Base-by-base conservation (phyloP, 805 yeast genomes). In the Lachancea cidri region DNA sequence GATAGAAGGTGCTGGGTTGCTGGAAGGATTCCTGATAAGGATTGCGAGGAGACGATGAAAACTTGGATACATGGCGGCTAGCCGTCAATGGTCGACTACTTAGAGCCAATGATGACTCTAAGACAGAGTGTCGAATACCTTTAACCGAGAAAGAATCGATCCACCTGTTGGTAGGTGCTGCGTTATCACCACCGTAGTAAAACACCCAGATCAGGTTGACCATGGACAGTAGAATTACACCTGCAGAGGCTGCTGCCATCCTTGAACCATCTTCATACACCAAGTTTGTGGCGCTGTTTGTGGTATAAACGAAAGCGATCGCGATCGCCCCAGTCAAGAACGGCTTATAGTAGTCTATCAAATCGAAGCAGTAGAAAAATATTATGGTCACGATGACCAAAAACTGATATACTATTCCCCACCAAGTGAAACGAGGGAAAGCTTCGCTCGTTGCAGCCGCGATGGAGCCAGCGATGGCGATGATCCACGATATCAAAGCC, bases 341-440 rank as follows among this genome's bases (percentile, higher is more conserved):
- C 46, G 69, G 64, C 52, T 83, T 76, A 66, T 93, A 86, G 45
- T 76, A 71, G 57, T 84, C 87, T 45, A 86, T 69, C 33, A 78
- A 65, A 62, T 83, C 81, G 54, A 65, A 66, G 60, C 79, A 72
- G 64, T 75, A 86, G 48, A 78, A 68, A 42, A 70, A 52, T 32
- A 73, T 71, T 45, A 76, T 71, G 16, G 70, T 59, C 4, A 77
- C 51, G 16, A 84, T 71, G 32, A 86, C 50, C 22, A 86, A 47
- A 16, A 88, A 67, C 64, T 91, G 81, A 57, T 78, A 93, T 2
- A 84, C 89, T 4, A 93, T 62, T 1, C 95, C 95, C 98, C 98
- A 93, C 98, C 98, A 91, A 3, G 93, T 77, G 64, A 91, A 84
- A 49, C 78, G 76, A 1, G 97, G 96, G 57, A 83, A 86, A 13